A percentile compares a stretch with the other conserved stretches of the same genome.
These are phyloP conservation scores for Trametes versicolor DNA, from an alignment of 1,284 basidiomycete species.

Conservation along the genomic window DNA sequence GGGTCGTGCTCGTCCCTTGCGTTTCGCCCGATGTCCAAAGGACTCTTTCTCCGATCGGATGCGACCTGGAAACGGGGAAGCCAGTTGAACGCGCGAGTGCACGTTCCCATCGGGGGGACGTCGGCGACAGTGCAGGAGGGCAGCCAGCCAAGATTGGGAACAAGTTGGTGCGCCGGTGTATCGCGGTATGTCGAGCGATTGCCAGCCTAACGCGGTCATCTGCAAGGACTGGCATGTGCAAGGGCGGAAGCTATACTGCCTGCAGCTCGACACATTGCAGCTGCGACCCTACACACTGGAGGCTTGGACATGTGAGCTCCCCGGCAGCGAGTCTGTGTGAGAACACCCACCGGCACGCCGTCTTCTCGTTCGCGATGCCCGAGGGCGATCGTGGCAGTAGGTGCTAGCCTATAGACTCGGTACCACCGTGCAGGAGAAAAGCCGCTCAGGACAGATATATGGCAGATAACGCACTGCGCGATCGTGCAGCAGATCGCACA, in stretches of 20 bases:
- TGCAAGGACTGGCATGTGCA: slow-evolving; percentile 19
- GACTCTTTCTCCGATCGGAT: neutral
- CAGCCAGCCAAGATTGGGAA: slow-evolving; percentile 19
- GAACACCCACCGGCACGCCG: slow-evolving; percentile 23
- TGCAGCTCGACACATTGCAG: slow-evolving; percentile 6
- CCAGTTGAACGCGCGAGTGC: neutral
- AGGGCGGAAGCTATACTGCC: slow-evolving; percentile 4
- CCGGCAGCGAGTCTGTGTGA: slow-evolving; percentile 23
- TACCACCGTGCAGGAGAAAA: slow-evolving; percentile 22
- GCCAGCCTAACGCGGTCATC: slow-evolving; percentile 15
- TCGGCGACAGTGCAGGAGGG: slow-evolving; percentile 15
- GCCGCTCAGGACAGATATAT: slow-evolving; percentile 21
- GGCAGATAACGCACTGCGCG: slow-evolving; percentile 28
- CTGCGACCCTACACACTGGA: slow-evolving; percentile 20
- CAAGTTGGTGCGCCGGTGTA: slow-evolving; percentile 2
- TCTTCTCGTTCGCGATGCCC: slow-evolving; percentile 18
- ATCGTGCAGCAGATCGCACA: slow-evolving; percentile 21
- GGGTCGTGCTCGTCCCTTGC: neutral
- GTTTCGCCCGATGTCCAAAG: neutral
- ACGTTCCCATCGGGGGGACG: slow-evolving; percentile 26
- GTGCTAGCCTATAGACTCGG: slow-evolving; percentile 27
- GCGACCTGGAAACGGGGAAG: slow-evolving; percentile 8
- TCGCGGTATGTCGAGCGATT: slow-evolving; percentile 5
- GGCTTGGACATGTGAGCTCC: slow-evolving; percentile 30
- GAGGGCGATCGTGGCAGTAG: slow-evolving; percentile 12